These are phyloP conservation scores for Sordariomycetes sp. DNA, from an alignment of 2,329 filamentous ascomycete species.

Conservation along the genomic window DNA sequence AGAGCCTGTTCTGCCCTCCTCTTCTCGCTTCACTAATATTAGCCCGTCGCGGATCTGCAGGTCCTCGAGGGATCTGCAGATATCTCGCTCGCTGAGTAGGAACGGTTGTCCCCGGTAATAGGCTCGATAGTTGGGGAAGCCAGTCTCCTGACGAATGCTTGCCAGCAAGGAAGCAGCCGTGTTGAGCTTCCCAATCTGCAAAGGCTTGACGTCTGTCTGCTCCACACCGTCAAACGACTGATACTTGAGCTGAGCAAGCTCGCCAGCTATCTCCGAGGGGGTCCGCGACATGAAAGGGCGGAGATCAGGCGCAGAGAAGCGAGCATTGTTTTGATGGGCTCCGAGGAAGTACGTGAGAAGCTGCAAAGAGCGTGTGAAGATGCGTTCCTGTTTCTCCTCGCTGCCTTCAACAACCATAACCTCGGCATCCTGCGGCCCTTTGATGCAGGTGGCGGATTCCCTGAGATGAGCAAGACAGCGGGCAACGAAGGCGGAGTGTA, in stretches of 20 bases:
- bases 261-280: slow-evolving; percentile 48
- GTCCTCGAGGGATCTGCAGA: slow-evolving; percentile 57
- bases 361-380: slow-evolving; percentile 60
- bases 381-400: slow-evolving; percentile 35
- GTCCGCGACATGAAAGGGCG: slow-evolving; percentile 41
- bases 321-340: slow-evolving; percentile 51
- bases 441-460: slow-evolving; percentile 50
- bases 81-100: slow-evolving; percentile 47
- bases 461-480: slow-evolving; percentile 65
- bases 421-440: slow-evolving; percentile 36
- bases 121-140: slow-evolving; percentile 66
- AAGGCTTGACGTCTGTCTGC: slow-evolving; percentile 49
- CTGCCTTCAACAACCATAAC: slow-evolving; percentile 40
- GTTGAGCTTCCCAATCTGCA: slow-evolving; percentile 61
- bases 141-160: slow-evolving; percentile 57
- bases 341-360: slow-evolving; percentile 60
- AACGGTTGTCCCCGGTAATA: slow-evolving; percentile 63
- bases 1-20: slow-evolving; percentile 28
- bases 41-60: slow-evolving; percentile 56
- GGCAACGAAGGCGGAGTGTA: slow-evolving; percentile 63
- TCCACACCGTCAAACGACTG: slow-evolving; percentile 59
- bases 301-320: slow-evolving; percentile 50
- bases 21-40: slow-evolving; percentile 54
- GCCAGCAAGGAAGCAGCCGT: slow-evolving; percentile 62
- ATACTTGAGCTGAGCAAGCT: slow-evolving; percentile 59